Base-by-base conservation (phyloP, 257 asterid species). In the Prunella vulgaris region DNA sequence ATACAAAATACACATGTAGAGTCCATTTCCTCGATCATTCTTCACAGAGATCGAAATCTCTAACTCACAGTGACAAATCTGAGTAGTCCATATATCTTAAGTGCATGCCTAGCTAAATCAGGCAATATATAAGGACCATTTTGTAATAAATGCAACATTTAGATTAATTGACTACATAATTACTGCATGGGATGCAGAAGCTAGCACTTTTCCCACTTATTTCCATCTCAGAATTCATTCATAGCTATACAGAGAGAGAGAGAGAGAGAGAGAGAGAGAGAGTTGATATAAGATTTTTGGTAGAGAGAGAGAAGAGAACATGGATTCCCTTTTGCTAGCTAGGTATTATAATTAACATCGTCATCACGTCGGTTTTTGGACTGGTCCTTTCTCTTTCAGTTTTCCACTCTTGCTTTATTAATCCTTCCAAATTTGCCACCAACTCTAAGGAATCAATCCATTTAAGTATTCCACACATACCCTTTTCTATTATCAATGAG, bases 391-490 rank as follows among this genome's bases (percentile, higher is more conserved):
- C 49, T 54, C 53, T 46, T 15, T 58, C 70, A 66, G 40, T n/a
- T 66, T 83, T 77, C 61, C 78, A 78, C 84, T 84, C 83, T 84
- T 61, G 74, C 73, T 84, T 86, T 81, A 88, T 69, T 60, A 88
- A 88, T 91, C 85, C 93, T 85, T 88, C 92, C 96, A 91, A 88
- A 79, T 68, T 59, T 81, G 89, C 86, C 93, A 90, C 89, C 97
- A 85, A 86, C 95, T 84, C 68, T 83, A 78, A 76, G 88, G 95
- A 89, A 92, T 89, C 95, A 81, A 72, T 71, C 57, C 81, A 77
- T 85, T 87, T 74, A 77, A 84, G 78, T 88, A 86, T 80, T 79
- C 68, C 7, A 18, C 51, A 59, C 64, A 64, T 75, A 70, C 84
- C 80, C 76, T 67, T 77, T 81, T 82, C 32, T 76, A 80, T 83